Percentiles rank a stretch among this genome's conserved stretches.
phyloP scores from a whole-genome alignment of 305 asterid species.

The Fraxinus sp. region DNA sequence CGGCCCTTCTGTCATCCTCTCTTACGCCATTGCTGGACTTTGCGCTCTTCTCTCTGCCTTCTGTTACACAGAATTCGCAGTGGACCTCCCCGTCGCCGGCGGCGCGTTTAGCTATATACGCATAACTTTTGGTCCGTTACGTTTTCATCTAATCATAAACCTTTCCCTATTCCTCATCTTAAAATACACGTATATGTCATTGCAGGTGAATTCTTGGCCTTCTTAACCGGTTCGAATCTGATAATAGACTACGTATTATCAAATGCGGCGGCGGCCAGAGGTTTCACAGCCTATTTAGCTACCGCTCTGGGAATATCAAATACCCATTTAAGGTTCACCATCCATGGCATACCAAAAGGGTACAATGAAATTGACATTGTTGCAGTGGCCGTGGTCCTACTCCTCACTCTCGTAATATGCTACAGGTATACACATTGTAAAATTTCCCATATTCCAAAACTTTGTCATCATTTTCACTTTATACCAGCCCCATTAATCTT shows the following conservation, averaged over 20 bases:
- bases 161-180: not conserved
- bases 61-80: conserved; percentile 95
- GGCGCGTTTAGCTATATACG: conserved; percentile 92
- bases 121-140: conserved; percentile 62
- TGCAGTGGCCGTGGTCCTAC: conserved; percentile 65
- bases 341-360: conserved; percentile 57
- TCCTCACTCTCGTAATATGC: conserved; percentile 70
- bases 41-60: conserved; percentile 90
- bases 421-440: conserved; percentile 50
- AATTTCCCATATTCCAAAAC: not conserved
- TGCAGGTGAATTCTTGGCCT: conserved; percentile 70
- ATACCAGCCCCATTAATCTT: not conserved
- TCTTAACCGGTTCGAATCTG: conserved; percentile 76
- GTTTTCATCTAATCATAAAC: not conserved
- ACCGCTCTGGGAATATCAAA: conserved; percentile 60
- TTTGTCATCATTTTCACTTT: not conserved
- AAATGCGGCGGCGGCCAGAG: conserved; percentile 86
- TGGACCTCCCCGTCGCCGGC: conserved; percentile 94
- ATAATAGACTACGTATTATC: conserved; percentile 82
- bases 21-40: conserved; percentile 95
- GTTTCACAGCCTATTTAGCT: conserved; percentile 70
- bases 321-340: conserved; percentile 47
- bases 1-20: conserved; percentile 76
- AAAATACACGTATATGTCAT: not conserved
- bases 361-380: conserved; percentile 72